Base-by-base conservation (phyloP, 352 stramenopile species). In the Phytophthora europaea region DNA sequence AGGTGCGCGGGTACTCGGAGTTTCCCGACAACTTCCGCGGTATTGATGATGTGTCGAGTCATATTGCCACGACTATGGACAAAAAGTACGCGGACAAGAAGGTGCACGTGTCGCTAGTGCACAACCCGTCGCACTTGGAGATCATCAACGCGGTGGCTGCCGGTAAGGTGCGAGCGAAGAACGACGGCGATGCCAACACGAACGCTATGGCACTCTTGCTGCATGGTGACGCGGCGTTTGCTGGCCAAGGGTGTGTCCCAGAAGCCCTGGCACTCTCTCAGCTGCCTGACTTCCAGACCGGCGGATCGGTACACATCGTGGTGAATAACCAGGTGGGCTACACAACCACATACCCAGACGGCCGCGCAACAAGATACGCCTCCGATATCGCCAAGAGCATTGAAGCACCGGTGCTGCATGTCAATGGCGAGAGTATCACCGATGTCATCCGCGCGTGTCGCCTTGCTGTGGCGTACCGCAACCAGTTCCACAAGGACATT, bases 301-400 rank as follows among this genome's bases (percentile, higher is more conserved):
- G 82, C 16, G 92, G 92, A 50, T 91, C 91, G 1, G 79, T 98
- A 50, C 92, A 97, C 58, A 72, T 97, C 40, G 87, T 98, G 23
- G 85, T 97, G 43, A 98, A 97, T 72, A 98, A 98, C 80, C 89
- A 97, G 55, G 89, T 98, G 8, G 92, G 89, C 5, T 98, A 96
- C 78, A 98, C 92, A 12, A 97, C 92, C n/a, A 94, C 86, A 20
- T 90, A 85, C 70, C 80, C 79, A 0, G 88, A 97, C 33, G 85
- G 82, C 8, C 88, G 89, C 23, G 94, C 90, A 38, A 94, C 90
- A n/a, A 78, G 83, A 0, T 97, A 98, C 78, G 82, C 83, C 13
- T 95, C 92, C 0, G 92, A 98, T 61, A 77, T 97, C 12, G 91
- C 88, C 38, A 96, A 97, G 75, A 83, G 75, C 65, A 85, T 94